Conservation (phyloP, 2,329 filamentous ascomycete genomes). For the Fusarium pseudoanthophilum region DNA sequence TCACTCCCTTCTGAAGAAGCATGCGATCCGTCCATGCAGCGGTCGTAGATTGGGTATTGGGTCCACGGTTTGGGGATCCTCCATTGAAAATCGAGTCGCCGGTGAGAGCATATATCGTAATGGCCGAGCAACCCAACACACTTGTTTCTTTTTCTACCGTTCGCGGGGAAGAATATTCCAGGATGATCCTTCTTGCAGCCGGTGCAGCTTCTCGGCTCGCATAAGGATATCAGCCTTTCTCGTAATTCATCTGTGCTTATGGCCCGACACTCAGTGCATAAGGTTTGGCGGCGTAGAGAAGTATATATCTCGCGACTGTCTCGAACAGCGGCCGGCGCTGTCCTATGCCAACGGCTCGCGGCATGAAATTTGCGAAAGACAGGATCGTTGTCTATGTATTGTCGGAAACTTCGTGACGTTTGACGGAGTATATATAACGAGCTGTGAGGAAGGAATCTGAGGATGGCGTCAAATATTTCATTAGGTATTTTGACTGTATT, state of each 20-base stretch:
- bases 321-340: background rate
- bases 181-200: background rate
- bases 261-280: background rate
- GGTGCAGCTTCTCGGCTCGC: background rate
- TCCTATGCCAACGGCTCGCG: background rate
- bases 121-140: background rate
- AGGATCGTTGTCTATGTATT: background rate
- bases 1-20: background rate
- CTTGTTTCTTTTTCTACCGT: background rate
- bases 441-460: background rate
- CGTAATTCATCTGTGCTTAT: background rate
- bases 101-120: background rate
- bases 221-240: background rate
- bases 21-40: background rate
- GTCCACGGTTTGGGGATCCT: background rate
- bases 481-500: background rate
- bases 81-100: background rate
- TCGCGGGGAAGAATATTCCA: background rate
- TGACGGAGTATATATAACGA: background rate
- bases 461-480: background rate
- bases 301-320: background rate
- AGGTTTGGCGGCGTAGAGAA: background rate
- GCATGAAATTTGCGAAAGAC: background rate
- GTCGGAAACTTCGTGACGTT: background rate
- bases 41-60: rapidly evolving